Conservation (phyloP, 352 stramenopile genomes). For the Blastocystis sp. region DNA sequence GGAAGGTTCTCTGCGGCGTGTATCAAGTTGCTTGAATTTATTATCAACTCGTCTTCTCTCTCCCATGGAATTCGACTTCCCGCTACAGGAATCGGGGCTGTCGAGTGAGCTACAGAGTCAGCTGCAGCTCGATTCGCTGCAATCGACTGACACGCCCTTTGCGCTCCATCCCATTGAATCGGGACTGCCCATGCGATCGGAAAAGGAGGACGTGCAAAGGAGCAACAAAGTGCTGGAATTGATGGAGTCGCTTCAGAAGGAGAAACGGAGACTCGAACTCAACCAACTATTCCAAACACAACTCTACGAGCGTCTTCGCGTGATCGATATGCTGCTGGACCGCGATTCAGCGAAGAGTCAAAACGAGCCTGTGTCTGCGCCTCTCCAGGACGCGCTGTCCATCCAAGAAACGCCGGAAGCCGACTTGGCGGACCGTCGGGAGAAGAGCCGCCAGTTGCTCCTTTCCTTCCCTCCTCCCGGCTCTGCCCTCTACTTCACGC, state of each 20-base stretch:
- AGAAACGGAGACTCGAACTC: neutral
- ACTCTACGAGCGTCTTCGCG: neutral
- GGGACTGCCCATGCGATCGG: neutral
- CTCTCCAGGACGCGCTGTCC: neutral
- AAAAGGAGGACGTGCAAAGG: neutral
- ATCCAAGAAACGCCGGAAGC: neutral
- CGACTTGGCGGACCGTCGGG: neutral
- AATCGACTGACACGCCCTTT: neutral
- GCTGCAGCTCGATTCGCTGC: neutral
- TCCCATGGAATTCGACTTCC: neutral
- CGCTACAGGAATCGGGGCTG: neutral
- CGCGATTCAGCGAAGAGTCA: too few species aligned
- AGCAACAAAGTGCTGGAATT: neutral
- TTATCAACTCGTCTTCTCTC: neutral
- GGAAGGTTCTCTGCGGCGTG: neutral
- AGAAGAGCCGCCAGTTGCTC: neutral
- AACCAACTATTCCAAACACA: neutral
- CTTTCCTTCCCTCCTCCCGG: slow-evolving; percentile 6
- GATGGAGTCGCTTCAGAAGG: neutral
- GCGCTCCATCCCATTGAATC: too few species aligned
- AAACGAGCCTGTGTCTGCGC: neutral
- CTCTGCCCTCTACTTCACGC: slow-evolving; percentile 35
- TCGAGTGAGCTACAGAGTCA: neutral
- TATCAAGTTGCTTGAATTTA: neutral
- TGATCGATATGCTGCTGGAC: neutral